Evolutionary conservation across 2,329 filamentous ascomycete genomes (phyloP).

Genomic region (Colletotrichum sp.): DNA sequence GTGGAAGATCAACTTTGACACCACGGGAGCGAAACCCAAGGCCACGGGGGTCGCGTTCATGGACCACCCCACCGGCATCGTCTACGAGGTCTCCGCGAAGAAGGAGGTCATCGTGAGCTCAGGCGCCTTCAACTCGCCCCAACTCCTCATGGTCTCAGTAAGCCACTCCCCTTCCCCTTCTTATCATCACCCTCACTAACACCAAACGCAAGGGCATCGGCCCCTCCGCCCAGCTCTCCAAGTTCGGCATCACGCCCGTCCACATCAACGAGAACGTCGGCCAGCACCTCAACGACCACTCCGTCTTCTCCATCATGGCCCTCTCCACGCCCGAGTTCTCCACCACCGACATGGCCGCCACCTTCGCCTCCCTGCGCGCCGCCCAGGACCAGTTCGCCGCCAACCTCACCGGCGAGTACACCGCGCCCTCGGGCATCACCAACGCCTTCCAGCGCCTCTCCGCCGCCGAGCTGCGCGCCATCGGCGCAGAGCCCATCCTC

Average conservation of each 20-base stretch:
- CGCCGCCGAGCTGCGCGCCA: slow-evolving; percentile 19
- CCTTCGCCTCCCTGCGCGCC: slow-evolving; percentile 21
- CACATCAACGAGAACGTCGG: slow-evolving; percentile 28
- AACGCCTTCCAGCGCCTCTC: slow-evolving; percentile 29
- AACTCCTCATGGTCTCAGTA: slow-evolving; percentile 23
- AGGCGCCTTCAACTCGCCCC: slow-evolving; percentile 22
- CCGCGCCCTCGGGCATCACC: slow-evolving; percentile 28
- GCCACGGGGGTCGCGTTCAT: slow-evolving; percentile 28
- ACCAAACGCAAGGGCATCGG: slow-evolving; percentile 24
- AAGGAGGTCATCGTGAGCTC: slow-evolving; percentile 22
- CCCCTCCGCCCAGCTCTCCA: slow-evolving; percentile 19
- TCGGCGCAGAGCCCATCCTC: slow-evolving; percentile 25
- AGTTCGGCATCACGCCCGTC: slow-evolving; percentile 27
- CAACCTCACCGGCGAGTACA: slow-evolving; percentile 26
- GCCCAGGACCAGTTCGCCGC: slow-evolving; percentile 28
- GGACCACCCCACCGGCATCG: slow-evolving; percentile 25
- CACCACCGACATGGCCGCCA: slow-evolving; percentile 26
- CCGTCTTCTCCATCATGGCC: slow-evolving; percentile 32
- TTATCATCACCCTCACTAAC: fast-evolving
- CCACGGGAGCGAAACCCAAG: slow-evolving; percentile 21
- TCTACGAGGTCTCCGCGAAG: slow-evolving; percentile 19
- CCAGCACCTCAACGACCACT: slow-evolving; percentile 31
- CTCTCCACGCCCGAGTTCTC: slow-evolving; percentile 27
- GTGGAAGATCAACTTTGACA: slow-evolving; percentile 22
- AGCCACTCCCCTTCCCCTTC: background rate